Conservation (phyloP, 2,329 filamentous ascomycete genomes). For the Alternaria viburni region DNA sequence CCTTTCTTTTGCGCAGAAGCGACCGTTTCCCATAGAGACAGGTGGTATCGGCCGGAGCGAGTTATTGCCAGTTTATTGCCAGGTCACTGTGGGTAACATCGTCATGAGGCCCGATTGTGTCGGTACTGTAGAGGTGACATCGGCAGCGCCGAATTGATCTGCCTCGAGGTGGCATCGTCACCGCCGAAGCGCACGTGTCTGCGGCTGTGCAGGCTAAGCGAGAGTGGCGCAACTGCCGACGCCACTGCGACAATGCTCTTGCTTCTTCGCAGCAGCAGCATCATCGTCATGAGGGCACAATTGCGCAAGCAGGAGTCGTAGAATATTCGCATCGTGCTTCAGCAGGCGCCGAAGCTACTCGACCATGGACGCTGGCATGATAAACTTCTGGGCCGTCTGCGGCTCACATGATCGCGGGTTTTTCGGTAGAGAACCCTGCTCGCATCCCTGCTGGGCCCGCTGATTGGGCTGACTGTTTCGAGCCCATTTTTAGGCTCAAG, state of each 20-base stretch:
- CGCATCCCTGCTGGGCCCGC: conserved; percentile 35
- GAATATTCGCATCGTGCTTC: conserved; percentile 31
- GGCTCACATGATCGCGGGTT: conserved; percentile 40
- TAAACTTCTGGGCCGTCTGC: conserved; percentile 33
- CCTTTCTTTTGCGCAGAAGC: conserved; percentile 13
- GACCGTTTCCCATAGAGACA: conserved; percentile 23
- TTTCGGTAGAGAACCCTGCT: conserved; percentile 34
- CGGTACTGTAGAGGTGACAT: conserved; percentile 13
- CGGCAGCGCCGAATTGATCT: conserved; percentile 39
- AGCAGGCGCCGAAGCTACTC: conserved; percentile 47
- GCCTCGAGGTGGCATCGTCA: conserved; percentile 16
- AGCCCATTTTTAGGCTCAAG: conserved; percentile 47
- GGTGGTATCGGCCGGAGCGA: conserved; percentile 29
- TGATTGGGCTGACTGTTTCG: conserved; percentile 44
- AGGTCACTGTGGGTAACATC: conserved; percentile 1
- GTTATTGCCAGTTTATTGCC: conserved; percentile 9
- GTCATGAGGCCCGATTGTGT: conserved; percentile 1
- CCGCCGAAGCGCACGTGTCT: conserved; percentile 8
- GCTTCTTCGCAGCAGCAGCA: conserved; percentile 1
- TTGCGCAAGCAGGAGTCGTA: conserved; percentile 23
- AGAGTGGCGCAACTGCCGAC: conserved; percentile 24
- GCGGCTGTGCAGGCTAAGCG: conserved; percentile 8
- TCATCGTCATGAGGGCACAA: conserved; percentile 10
- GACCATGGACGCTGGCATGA: conserved; percentile 27
- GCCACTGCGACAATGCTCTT: conserved; percentile 1